Evolutionary conservation across 1,139 yeast species (phyloP), one percentile per base, ranked within the genome.

Genomic region (Saccharomyces hybrid): DNA sequence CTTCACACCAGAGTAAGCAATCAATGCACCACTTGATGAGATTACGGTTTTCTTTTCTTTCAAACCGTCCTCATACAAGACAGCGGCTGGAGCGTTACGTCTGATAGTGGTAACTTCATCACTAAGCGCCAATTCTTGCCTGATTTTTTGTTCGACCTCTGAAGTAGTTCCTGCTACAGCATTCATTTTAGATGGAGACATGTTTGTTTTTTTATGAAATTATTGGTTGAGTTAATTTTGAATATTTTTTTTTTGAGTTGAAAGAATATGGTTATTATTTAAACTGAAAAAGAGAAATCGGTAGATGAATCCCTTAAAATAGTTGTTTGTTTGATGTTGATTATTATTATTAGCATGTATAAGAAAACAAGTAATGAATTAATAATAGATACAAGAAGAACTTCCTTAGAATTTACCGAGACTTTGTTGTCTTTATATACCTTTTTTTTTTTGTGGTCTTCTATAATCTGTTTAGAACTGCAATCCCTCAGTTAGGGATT

Each of bases 1-100:
- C 78, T 93, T 93, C 66, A 82, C 79, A 70, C 99, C 99, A 31
- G 97, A 89, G 76, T 84, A 90, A 55, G 99, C 98, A 76, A 93
- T 86, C 63, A 93, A 79, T 54, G 98, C 97, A 71, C 99, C 99
- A 54, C 96, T 81, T 49, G 96, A 85, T 26, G 96, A 85, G 65
- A 93, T 87, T 57, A 96, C 91, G 51, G 98, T 91, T 59, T 96
- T 95, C 66, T 81, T 81, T 75, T 93, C 99, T 59, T 75, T 70
- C 62, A 93, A 80, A 61, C 96, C 98, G 73, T 93, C 99, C 74
- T 93, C 98, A 76, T 93, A 93, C 62, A 93, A 80, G 54, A 89
- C 81, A 63, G 98, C 96, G 48, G 93, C 89, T 48, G 97, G 88
- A 56, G 98, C 90, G 72, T 93, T 93, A 79, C 93, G 96, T 73